A percentile compares a stretch with the other conserved stretches of the same genome.
Conservation (phyloP, 768 basidiomycete species). For the Termitomyces sp. region DNA sequence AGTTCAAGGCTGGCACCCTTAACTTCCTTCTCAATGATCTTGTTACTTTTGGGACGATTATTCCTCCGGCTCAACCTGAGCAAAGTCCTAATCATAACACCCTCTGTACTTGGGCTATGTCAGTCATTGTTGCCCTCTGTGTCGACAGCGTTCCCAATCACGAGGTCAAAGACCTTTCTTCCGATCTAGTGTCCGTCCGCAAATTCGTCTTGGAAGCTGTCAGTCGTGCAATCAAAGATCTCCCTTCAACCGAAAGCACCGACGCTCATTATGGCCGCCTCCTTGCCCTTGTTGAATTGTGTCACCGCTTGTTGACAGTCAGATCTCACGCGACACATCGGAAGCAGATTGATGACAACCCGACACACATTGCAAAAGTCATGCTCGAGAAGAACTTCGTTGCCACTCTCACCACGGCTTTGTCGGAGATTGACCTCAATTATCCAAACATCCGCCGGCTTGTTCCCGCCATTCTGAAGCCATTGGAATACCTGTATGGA, state of each 20-base stretch:
- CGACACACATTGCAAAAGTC: slow-evolving; percentile 90
- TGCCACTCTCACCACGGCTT: slow-evolving; percentile 77
- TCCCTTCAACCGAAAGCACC: slow-evolving; percentile 49
- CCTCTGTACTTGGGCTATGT: slow-evolving; percentile 84
- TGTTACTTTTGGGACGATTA: slow-evolving; percentile 71
- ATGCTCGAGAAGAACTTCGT: slow-evolving; percentile 99
- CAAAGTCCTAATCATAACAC: slow-evolving; percentile 55
- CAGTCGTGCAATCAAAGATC: slow-evolving; percentile 83
- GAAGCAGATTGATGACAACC: slow-evolving; percentile 66
- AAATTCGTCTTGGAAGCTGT: slow-evolving; percentile 90
- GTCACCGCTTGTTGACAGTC: slow-evolving; percentile 81
- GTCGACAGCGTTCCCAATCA: slow-evolving; percentile 69
- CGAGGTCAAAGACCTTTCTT: slow-evolving; percentile 72
- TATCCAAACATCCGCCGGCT: slow-evolving; percentile 87
- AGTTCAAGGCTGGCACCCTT: slow-evolving; percentile 62
- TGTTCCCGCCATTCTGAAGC: slow-evolving; percentile 84
- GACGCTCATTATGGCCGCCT: slow-evolving; percentile 86
- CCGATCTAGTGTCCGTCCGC: slow-evolving; percentile 84
- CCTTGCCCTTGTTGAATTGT: slow-evolving; percentile 82
- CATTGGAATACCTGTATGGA: slow-evolving; percentile 83
- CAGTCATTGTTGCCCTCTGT: slow-evolving; percentile 89
- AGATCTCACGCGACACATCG: slow-evolving; percentile 60
- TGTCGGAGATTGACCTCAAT: slow-evolving; percentile 93
- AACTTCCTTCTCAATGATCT: slow-evolving; percentile 83
- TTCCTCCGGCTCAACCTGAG: slow-evolving; percentile 57